Evolutionary conservation across 106 monocot genomes (phyloP), one percentile per base, ranked within the genome.

Genomic region (Platanthera guangdongensis): DNA sequence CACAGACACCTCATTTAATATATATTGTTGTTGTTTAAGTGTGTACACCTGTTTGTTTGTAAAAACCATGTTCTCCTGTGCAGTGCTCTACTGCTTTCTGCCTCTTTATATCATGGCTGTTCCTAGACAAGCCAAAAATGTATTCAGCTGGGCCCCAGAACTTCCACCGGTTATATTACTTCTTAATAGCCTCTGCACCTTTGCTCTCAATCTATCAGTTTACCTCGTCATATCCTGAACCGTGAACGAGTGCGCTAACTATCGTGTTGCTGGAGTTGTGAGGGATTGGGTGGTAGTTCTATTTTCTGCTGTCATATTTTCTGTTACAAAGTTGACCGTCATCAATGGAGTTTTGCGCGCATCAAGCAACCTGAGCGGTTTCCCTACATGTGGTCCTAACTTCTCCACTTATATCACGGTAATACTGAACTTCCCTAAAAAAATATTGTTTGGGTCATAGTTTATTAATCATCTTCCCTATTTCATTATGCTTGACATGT

Each of bases 261-360:
- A 93, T 93, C 96, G 96, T 68, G 96, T 96, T 39, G 80, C 93
- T 72, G 93, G 96, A 81, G 96, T 96, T 74, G 93, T 96, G n/a
- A 88, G 96, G 79, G 96, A 96, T 73, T 96, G 96, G 96, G 84
- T 88, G 50, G 93, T 93, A 39, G 96, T 96, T 76, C 75, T 96
- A n/a, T 52, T 91, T 25, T 96, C 96, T 48, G 87, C 91, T 73
- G 30, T 86, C 3, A 64, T 96, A 45, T 93, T 93, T 72, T 68
- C 90, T 67, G 96, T 93, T 78, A 83, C 91, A 74, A 86, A 93
- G 65, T 76, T 96, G 54, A 96, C 93, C 16, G 5, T 84, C 5
- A 84, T 96, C 68, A 96, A 96, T 25, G 25, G 25, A 25, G 25
- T 25, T 25, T 25, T 0, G 25, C 25, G 25, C 25, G 39, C 39